Base-by-base conservation (phyloP, 2,329 filamentous ascomycete genomes). In the Pseudogymnoascus sp. region DNA sequence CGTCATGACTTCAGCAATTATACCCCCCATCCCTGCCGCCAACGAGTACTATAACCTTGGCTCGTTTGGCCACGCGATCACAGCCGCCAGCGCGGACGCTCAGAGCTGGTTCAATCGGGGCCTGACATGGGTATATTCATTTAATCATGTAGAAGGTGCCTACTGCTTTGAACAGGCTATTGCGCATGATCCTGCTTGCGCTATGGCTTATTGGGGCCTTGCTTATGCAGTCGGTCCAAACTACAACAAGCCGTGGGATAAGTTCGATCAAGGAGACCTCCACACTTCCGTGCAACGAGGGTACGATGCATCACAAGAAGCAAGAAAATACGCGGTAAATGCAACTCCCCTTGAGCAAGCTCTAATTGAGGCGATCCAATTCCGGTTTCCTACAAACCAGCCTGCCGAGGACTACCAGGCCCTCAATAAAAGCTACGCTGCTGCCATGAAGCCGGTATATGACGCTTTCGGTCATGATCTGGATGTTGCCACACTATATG, bases 191-290 rank as follows among this genome's bases (percentile, higher is more conserved):
- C 64, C 74, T 0, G 65, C 71, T 1, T 88, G 83, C 62, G 79
- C 81, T 31, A 84, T 89, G 77, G 86, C 84, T 2, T 81, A 87
- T 68, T 90, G 87, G 87, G 87, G 87, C 0, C 74, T 88, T 4
- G 85, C 89, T 0, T 92, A 88, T 70, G 78, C 86, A 1, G 74
- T 89, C 0, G 89, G 89, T 0, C 89, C 89, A 3, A 92, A 93
- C 69, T 86, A 86, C 72, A 90, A 92, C 75, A 90, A 92, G 69
- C 85, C 88, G 0, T 92, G 89, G 89, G 81, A 84, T 29, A 79
- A 84, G 25, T 90, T 92, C 66, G 87, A 88, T 61, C 73, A 79
- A 0, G 73, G 77, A 0, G 88, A 92, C 65, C 75, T 87, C 4
- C 72, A 77, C 9, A 72, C 69, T 0, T 81, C 79, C 0, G 75